A percentile compares a stretch with the other conserved stretches of the same genome.
phyloP scores from a whole-genome alignment of 129 eudicot species.

The Ambrosia trifida region DNA sequence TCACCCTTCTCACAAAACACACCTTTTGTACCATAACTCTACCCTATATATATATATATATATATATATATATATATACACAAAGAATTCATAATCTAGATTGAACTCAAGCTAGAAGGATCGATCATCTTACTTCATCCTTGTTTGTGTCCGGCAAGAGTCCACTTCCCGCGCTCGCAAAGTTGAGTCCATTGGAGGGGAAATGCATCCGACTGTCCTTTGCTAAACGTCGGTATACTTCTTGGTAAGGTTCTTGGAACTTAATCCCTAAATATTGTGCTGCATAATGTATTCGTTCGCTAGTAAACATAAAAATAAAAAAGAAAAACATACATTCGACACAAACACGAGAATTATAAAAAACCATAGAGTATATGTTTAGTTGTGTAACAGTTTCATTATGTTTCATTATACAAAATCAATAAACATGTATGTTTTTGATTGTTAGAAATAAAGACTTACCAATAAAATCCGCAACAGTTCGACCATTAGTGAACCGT shows the following conservation, averaged over 20 bases:
- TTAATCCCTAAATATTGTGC: conserved; percentile 58
- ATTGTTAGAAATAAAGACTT: not conserved
- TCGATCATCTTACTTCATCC: conserved; percentile 25
- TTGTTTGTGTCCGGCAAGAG: conserved; percentile 52
- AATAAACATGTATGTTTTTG: not conserved
- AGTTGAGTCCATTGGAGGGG: conserved; percentile 71
- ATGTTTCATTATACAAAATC: no score
- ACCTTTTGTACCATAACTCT: no score
- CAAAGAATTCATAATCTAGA: not conserved
- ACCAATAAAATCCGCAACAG: conserved; percentile 61
- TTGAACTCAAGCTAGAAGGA: conserved; percentile 1
- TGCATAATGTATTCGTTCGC: conserved; percentile 13
- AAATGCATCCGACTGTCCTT: conserved; percentile 34
- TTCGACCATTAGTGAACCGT: conserved; percentile 73
- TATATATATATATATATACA: no score
- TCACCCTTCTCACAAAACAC: no score
- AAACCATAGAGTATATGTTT: no score
- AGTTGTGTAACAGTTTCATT: no score
- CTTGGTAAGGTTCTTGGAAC: conserved; percentile 60
- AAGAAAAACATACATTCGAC: not conserved
- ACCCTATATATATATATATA: no score
- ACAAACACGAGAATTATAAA: not conserved
- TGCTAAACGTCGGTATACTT: conserved; percentile 37
- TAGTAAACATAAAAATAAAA: not conserved
- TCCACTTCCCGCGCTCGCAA: conserved; percentile 88